Base-by-base conservation (phyloP, 148 eudicot genomes). In the Rhododendron mucronatum region DNA sequence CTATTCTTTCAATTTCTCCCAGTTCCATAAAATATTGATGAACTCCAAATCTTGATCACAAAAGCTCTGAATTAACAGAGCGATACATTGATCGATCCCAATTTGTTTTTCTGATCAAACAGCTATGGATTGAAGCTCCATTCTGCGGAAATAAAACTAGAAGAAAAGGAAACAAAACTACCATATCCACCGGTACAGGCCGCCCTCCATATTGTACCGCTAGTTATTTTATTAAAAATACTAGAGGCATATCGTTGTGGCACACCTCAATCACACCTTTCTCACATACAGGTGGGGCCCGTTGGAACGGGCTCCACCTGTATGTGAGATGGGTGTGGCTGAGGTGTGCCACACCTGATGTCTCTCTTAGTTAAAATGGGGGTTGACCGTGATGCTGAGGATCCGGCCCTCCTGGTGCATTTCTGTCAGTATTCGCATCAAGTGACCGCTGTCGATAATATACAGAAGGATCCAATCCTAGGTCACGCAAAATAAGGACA, bases 401-500 rank as follows among this genome's bases (percentile, higher is more conserved):
- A 78, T 90, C 87, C 2, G 90, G 90, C 5, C 92, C 92, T 20
- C 88, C 92, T 1, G 92, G 92, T 55, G 86, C 85, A 74, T 65
- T 86, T 78, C 88, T 85, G 12, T 81, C 88, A 3, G 41, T 59
- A 45, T 28, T 85, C 12, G 37, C 84, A 14, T 23, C 50, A 2
- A 90, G 87, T 4, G 90, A 90, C 79, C 87, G 71, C 48, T 82
- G 82, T 18, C 11, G 71, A 37, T 37, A 83, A 47, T 80, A 84
- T 26, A 73, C 41, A 8, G 48, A 30, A 18, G 35, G 73, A 23
- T 80, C 80, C 47, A 85, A 82, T 51, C 90, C 89, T 39, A 90
- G 16, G 39, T 88, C 51, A 12, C 74, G 85, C 83, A 82, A 30
- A 47, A 87, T 18, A 18, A 41, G 78, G 1, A 0, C 45, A 1